Percentiles rank a stretch among this genome's conserved stretches.
phyloP scores from a whole-genome alignment of 208 protist species.

The Acanthamoeba castellanii region DNA sequence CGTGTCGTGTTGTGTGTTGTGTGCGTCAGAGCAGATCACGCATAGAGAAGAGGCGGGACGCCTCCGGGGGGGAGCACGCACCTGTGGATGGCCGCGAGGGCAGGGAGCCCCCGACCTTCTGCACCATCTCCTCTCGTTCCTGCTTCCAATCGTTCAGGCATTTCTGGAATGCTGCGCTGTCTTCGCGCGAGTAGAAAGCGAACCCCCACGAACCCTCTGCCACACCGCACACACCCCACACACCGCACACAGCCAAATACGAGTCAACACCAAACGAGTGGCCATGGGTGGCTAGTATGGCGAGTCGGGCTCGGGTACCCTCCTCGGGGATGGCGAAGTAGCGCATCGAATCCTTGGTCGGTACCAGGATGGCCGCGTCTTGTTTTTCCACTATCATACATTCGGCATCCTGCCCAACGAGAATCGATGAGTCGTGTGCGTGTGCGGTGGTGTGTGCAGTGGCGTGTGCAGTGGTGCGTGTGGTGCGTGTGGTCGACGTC shows the following conservation, averaged over 20 bases:
- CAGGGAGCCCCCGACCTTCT: slow-evolving; percentile 39
- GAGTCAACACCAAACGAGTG: too few relatives aligned
- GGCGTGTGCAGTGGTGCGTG: too few relatives aligned
- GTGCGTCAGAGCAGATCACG: not conserved
- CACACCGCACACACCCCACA: too few relatives aligned
- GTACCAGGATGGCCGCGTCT: slow-evolving; percentile 5
- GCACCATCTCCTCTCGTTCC: slow-evolving; percentile 47
- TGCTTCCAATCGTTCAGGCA: slow-evolving; percentile 42
- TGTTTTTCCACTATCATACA: slow-evolving; percentile 58
- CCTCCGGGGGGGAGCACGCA: not conserved
- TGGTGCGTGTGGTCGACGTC: too few relatives aligned
- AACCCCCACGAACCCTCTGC: slow-evolving; percentile 8
- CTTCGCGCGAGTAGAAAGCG: slow-evolving; percentile 52
- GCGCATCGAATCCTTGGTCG: slow-evolving; percentile 45
- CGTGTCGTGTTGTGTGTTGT: too few relatives aligned
- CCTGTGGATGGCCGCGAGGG: slow-evolving; percentile 33
- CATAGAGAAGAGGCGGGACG: not conserved
- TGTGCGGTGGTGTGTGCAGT: too few relatives aligned
- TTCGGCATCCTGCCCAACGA: slow-evolving; percentile 36
- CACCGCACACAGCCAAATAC: too few relatives aligned
- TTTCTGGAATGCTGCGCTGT: slow-evolving; percentile 64
- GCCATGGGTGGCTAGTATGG: too few relatives aligned
- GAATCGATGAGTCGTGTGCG: too few relatives aligned
- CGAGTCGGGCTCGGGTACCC: too few relatives aligned
- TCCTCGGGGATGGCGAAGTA: slow-evolving; percentile 46